A percentile compares a stretch with the other conserved stretches of the same genome.
These are phyloP conservation scores for Neurospora hispaniola DNA, from an alignment of 495 filamentous ascomycete genomes.

Conservation along the genomic window DNA sequence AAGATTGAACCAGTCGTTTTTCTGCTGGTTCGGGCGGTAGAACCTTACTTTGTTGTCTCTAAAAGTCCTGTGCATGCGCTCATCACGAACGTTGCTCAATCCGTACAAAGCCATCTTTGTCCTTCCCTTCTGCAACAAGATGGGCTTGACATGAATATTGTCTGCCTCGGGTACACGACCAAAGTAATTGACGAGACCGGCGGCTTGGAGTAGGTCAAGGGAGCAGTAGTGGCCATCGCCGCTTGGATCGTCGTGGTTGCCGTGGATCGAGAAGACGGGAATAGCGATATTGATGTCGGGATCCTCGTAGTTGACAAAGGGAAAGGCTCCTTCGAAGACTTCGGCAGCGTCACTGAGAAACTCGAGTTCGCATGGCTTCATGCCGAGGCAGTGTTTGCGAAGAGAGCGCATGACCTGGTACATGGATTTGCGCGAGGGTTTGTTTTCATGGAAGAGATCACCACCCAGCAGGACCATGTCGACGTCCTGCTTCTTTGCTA, in stretches of 20 bases:
- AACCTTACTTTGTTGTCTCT: conserved; percentile 89
- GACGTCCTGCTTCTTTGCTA: conserved; percentile 78
- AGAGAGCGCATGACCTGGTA: conserved; percentile 94
- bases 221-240: conserved; percentile 86
- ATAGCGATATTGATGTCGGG: conserved; percentile 96
- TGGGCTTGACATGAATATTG: conserved; percentile 81
- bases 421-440: conserved; percentile 91
- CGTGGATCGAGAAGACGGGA: conserved; percentile 96
- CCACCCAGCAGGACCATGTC: conserved; percentile 95
- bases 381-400: conserved; percentile 84
- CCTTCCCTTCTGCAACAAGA: conserved; percentile 83
- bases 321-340: conserved; percentile 73
- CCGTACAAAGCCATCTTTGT: conserved; percentile 95
- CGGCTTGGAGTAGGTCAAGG: conserved; percentile 81
- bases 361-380: conserved; percentile 91
- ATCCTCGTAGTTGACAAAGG: conserved; percentile 96
- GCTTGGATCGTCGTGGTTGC: conserved; percentile 95
- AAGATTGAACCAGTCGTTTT: conserved; percentile 91
- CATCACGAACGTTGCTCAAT: conserved; percentile 92
- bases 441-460: conserved; percentile 97
- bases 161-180: conserved; percentile 85
- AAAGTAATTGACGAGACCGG: conserved; percentile 92
- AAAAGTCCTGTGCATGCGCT: conserved; percentile 88
- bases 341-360: conserved; percentile 87
- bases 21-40: conserved; percentile 73